These are phyloP conservation scores for Hirschioporus abietinus DNA, from an alignment of 768 basidiomycete genomes.

Conservation along the genomic window DNA sequence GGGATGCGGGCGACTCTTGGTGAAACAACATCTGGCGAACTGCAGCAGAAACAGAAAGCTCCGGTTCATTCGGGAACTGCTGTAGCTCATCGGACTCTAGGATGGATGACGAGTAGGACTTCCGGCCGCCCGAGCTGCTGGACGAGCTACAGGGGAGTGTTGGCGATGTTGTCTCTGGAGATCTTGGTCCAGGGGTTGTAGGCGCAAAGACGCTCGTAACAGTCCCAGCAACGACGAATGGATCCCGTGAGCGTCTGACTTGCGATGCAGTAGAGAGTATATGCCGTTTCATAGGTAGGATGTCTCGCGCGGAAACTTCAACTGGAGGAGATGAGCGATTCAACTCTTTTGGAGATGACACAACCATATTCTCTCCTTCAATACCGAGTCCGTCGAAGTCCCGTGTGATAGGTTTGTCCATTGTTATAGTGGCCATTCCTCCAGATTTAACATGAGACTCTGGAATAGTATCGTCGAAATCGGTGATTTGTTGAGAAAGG, in stretches of 20 bases:
- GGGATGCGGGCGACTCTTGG: neutral
- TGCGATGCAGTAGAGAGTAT: neutral
- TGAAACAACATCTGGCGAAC: neutral
- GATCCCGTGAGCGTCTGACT: neutral
- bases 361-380: neutral
- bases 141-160: neutral
- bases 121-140: neutral
- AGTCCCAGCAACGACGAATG: neutral
- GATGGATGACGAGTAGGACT: too few relatives aligned
- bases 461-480: neutral
- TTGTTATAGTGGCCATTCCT: neutral
- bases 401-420: neutral
- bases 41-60: neutral
- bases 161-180: neutral
- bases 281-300: neutral
- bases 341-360: neutral
- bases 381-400: neutral
- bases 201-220: neutral
- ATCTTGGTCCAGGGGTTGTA: neutral
- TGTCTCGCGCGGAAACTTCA: neutral
- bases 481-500: neutral
- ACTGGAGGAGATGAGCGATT: neutral
- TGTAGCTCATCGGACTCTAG: neutral
- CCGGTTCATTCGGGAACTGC: neutral
- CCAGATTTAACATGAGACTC: neutral